Conservation (phyloP, 225 moss, liverwort and hornwort species). For the Physcomitrellopsis africana region DNA sequence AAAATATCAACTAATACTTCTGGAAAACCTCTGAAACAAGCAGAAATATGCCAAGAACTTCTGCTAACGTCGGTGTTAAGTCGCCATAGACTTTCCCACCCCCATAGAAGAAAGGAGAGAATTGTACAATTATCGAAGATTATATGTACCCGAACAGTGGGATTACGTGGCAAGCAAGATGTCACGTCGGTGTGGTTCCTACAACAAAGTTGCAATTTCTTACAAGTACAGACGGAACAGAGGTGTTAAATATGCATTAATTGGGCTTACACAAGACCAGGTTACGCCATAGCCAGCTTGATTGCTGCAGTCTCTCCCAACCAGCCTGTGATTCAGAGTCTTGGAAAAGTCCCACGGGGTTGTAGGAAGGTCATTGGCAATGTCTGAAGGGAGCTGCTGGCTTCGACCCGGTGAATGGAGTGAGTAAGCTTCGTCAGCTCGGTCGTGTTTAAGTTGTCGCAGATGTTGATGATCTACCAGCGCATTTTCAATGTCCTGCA, state of each 20-base stretch:
- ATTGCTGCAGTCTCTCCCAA: constrained; percentile 15
- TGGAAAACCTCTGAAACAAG: background rate
- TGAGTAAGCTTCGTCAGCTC: constrained; percentile 47
- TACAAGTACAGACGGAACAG: background rate
- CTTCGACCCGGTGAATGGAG: constrained; percentile 2
- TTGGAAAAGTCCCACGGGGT: constrained; percentile 27
- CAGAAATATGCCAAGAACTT: background rate
- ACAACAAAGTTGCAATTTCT: background rate
- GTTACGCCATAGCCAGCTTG: constrained; percentile 33
- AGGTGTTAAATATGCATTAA: background rate
- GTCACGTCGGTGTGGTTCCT: background rate
- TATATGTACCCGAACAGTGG: background rate
- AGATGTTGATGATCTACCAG: constrained; percentile 68
- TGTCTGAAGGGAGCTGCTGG: constrained; percentile 25
- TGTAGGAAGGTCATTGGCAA: constrained; percentile 15
- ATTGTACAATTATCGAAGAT: no score
- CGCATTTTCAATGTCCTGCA: constrained; percentile 67
- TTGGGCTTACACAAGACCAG: constrained; percentile 39
- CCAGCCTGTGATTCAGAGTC: constrained; percentile 23
- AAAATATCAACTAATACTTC: background rate
- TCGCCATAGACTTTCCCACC: no score
- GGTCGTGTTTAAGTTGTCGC: constrained; percentile 49
- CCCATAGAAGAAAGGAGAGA: no score
- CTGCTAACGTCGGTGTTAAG: background rate
- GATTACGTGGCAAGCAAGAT: background rate